Evolutionary conservation across 441 rosid species (phyloP).

Genomic region (Hura crepitans): DNA sequence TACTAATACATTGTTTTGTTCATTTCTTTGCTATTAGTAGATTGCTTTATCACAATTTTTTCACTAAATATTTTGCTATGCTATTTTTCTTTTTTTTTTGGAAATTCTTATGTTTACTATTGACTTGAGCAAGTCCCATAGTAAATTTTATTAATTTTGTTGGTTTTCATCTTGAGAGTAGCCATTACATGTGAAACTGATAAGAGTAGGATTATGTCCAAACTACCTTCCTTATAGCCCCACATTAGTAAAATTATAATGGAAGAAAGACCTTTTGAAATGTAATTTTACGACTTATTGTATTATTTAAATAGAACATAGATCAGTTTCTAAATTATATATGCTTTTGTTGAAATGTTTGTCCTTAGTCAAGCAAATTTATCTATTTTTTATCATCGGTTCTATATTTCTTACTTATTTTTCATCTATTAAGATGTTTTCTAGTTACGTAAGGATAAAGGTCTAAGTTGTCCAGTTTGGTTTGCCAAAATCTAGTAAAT

Average conservation of each 20-base stretch:
- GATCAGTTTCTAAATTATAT: background rate
- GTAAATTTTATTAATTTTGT: background rate
- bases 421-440: background rate
- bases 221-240: background rate
- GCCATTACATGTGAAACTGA: background rate
- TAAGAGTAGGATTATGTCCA: background rate
- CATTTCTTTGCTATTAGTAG: background rate
- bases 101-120: background rate
- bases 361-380: background rate
- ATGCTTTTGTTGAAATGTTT: background rate
- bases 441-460: background rate
- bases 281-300: background rate
- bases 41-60: background rate
- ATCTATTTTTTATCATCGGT: background rate
- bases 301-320: background rate
- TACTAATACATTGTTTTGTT: background rate
- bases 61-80: background rate
- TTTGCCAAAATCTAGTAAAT: constrained; percentile 1
- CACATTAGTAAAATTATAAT: background rate
- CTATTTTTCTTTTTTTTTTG: background rate
- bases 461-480: background rate
- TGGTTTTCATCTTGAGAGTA: background rate
- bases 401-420: background rate
- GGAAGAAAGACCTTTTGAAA: background rate
- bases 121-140: too few relatives aligned